Evolutionary conservation across 2,329 filamentous ascomycete genomes (phyloP).

Genomic region (Arthrobotrys pseudoclavata): DNA sequence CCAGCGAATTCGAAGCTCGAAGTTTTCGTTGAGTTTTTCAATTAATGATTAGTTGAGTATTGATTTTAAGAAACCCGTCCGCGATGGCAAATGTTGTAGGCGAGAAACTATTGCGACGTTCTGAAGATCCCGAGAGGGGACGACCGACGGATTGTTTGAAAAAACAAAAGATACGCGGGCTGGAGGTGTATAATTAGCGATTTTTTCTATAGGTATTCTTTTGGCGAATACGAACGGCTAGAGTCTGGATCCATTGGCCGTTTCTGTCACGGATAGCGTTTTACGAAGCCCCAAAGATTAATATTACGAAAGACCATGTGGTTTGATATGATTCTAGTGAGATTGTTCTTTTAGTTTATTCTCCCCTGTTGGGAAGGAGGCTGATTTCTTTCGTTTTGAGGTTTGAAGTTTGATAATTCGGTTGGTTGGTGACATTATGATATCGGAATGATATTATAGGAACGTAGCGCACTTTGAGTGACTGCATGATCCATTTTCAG

Average conservation of each 20-base stretch:
- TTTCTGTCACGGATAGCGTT: slow-evolving; percentile 21
- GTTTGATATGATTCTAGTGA: slow-evolving; percentile 8
- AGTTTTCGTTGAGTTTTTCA: slow-evolving; percentile 6
- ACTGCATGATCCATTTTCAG: slow-evolving; percentile 11
- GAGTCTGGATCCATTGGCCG: background rate
- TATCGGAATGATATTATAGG: slow-evolving; percentile 24
- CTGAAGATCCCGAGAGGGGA: background rate
- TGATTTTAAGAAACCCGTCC: background rate
- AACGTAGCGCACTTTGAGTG: background rate
- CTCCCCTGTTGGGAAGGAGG: slow-evolving; percentile 18
- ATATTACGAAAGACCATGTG: slow-evolving; percentile 2
- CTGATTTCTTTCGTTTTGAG: background rate
- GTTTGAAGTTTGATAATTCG: slow-evolving; percentile 16
- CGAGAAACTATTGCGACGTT: slow-evolving; percentile 14
- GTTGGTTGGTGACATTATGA: slow-evolving; percentile 20
- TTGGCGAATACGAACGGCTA: slow-evolving; percentile 15
- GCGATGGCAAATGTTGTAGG: slow-evolving; percentile 1
- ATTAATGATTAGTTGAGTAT: background rate
- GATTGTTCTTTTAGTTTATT: background rate
- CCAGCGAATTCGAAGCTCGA: background rate
- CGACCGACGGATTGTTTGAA: slow-evolving; percentile 3
- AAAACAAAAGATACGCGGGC: background rate
- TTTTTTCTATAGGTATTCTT: background rate
- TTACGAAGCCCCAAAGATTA: background rate
- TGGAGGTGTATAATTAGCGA: slow-evolving; percentile 6